Evolutionary conservation across 2,329 filamentous ascomycete species (phyloP), one percentile per base, ranked within the genome.

Genomic region (Neoarthrinium moseri): DNA sequence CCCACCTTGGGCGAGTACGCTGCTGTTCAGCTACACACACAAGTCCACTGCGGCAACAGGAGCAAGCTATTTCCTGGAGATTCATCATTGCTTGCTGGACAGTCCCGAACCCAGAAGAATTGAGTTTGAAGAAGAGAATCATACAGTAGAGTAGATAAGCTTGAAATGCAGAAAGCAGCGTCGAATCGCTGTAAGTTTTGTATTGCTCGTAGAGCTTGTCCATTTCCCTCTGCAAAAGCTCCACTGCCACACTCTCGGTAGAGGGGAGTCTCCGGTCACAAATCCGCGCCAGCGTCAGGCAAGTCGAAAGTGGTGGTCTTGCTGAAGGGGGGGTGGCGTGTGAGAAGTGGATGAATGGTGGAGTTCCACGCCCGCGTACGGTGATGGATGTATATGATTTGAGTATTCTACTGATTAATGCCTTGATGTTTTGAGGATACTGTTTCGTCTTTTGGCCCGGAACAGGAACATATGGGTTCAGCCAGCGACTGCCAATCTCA

Each of bases 71-170:
- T 5, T 75, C 70, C 57, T 79, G 75, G 1, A 80, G 64, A 10
- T 71, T 72, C 44, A 78, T 71, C 5, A 71, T 57, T 26, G 70
- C 65, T 0, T 64, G 51, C 10, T 51, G 45, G 0, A 53, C 38
- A n/a, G 52, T 51, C 8, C 56, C 52, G 0, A 51, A 51, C 2
- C 66, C 51, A 13, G 15, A 20, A 23, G 15, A 33, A 15, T 22
- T 4, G 11, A 58, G 49, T 1, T 57, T 56, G 43, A 77, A 78
- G 52, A 75, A 78, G 3, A 75, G 39, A 3, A 73, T 62, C 56
- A 81, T 68, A 2, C 67, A 57, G 48, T 79, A 78, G n/a, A 80
- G 65, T 3, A 81, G 59, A 53, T 77, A 78, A 0, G 76, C 72
- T 50, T 81, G 78, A 30, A 79, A 77, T 1, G 69, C 61, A 0